A percentile compares a stretch with the other conserved stretches of the same genome.
phyloP scores from a whole-genome alignment of 352 stramenopile genomes.

The Phytophthora pinifolia region DNA sequence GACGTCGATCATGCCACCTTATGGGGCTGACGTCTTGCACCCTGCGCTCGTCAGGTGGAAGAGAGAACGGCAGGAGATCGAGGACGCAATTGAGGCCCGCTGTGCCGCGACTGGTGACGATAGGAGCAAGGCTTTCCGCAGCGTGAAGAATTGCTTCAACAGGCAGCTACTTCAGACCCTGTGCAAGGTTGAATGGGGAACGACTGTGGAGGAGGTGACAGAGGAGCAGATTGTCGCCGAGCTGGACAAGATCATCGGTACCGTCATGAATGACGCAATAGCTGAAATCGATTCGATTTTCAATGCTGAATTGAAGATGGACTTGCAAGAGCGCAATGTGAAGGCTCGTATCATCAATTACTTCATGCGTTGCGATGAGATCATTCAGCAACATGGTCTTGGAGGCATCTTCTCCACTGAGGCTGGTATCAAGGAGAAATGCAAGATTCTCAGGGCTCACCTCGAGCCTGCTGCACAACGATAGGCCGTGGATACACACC shows the following conservation, averaged over 20 bases:
- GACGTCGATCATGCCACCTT: slow-evolving; percentile 13
- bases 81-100: slow-evolving; percentile 18
- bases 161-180: slow-evolving; percentile 12
- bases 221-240: slow-evolving; percentile 6
- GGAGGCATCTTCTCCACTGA: slow-evolving; percentile 13
- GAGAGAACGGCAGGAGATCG: slow-evolving; percentile 18
- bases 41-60: slow-evolving; percentile 24
- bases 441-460: slow-evolving; percentile 1
- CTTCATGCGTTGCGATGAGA: slow-evolving; percentile 18
- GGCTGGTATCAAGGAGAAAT: slow-evolving; percentile 12
- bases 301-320: slow-evolving; percentile 14
- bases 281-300: slow-evolving; percentile 22
- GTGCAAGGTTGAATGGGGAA: slow-evolving; percentile 24
- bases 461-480: slow-evolving; percentile 11
- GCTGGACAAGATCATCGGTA: slow-evolving; percentile 23
- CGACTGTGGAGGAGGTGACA: slow-evolving; percentile 19
- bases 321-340: slow-evolving; percentile 21
- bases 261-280: slow-evolving; percentile 23
- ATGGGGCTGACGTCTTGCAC: slow-evolving; percentile 9
- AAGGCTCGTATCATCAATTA: slow-evolving; percentile 26
- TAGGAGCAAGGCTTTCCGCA: slow-evolving; percentile 11
- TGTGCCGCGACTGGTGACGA: slow-evolving; percentile 15
- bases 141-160: slow-evolving; percentile 23
- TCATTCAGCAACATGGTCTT: slow-evolving; percentile 22
- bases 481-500: slow-evolving; percentile 8